phyloP scores from a whole-genome alignment of 768 basidiomycete genomes.

The Xerocomellus intermedius region DNA sequence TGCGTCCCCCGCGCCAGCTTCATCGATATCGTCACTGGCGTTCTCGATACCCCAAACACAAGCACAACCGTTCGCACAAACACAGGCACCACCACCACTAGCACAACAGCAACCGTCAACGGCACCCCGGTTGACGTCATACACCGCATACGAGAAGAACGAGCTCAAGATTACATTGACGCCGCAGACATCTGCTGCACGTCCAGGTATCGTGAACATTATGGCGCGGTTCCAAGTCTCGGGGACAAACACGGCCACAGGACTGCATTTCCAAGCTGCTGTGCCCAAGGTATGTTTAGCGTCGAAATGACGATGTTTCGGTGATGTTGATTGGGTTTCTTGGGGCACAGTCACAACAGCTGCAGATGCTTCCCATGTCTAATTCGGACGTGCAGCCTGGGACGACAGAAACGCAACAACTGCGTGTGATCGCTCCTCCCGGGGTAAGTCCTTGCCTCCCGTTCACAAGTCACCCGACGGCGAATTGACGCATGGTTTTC shows the following conservation, averaged over 20 bases:
- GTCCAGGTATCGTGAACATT: slow-evolving; percentile 90
- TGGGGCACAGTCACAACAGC: slow-evolving; percentile 75
- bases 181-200: slow-evolving; percentile 74
- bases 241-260: slow-evolving; percentile 49
- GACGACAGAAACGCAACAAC: slow-evolving; percentile 87
- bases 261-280: slow-evolving; percentile 93
- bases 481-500: slow-evolving; percentile 5
- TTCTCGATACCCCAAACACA: slow-evolving; percentile 40
- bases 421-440: slow-evolving; percentile 85
- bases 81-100: slow-evolving; percentile 30
- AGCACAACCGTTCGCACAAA: slow-evolving; percentile 32
- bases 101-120: slow-evolving; percentile 34
- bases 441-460: slow-evolving; percentile 56
- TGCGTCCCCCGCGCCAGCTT: slow-evolving; percentile 20
- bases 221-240: slow-evolving; percentile 81
- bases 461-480: background rate
- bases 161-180: slow-evolving; percentile 86
- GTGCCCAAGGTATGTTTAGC: slow-evolving; percentile 76
- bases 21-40: slow-evolving; percentile 34
- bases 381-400: slow-evolving; percentile 77
- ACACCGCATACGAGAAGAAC: slow-evolving; percentile 91
- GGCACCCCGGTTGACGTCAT: slow-evolving; percentile 59
- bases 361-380: slow-evolving; percentile 98
- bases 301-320: background rate
- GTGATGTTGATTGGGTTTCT: background rate